Percentiles rank a stretch among this genome's conserved stretches.
phyloP scores from a whole-genome alignment of 176 grass and related monocot genomes.

The Leersia perrieri region DNA sequence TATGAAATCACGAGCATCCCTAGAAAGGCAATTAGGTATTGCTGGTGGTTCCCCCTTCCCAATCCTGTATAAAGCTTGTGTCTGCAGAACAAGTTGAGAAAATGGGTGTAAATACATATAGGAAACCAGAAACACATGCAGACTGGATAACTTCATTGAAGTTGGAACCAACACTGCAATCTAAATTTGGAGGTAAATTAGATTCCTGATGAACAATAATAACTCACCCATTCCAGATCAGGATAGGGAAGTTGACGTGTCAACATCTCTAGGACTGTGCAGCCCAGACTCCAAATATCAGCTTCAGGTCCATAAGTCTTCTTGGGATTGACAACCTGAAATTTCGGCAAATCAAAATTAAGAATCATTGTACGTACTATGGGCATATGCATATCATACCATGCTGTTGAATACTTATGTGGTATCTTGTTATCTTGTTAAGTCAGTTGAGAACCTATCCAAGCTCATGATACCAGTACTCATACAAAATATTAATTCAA shows the following conservation, averaged over 20 bases:
- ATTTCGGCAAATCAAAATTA: slow-evolving; percentile 26
- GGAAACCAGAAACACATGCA: neutral
- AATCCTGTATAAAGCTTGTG: slow-evolving; percentile 68
- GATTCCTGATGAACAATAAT: slow-evolving; percentile 12
- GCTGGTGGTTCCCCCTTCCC: slow-evolving; percentile 54
- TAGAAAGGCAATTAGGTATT: slow-evolving; percentile 49
- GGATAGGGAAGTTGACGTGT: slow-evolving; percentile 59
- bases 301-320: slow-evolving; percentile 68
- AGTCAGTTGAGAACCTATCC: too few species aligned
- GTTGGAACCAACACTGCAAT: neutral
- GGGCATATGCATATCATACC: slow-evolving; percentile 26
- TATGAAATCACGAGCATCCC: slow-evolving; percentile 76
- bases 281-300: slow-evolving; percentile 82
- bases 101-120: slow-evolving; percentile 2
- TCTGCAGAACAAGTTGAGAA: slow-evolving; percentile 50
- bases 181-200: slow-evolving; percentile 7
- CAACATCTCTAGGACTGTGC: slow-evolving; percentile 75
- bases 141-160: neutral
- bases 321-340: slow-evolving; percentile 70
- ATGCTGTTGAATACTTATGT: neutral
- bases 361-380: slow-evolving; percentile 31
- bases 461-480: too few species aligned
- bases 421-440: too few species aligned
- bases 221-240: slow-evolving; percentile 69
- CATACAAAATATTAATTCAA: too few species aligned